phyloP scores from a whole-genome alignment of 1,284 basidiomycete genomes.

The Cystodermella granulosa region DNA sequence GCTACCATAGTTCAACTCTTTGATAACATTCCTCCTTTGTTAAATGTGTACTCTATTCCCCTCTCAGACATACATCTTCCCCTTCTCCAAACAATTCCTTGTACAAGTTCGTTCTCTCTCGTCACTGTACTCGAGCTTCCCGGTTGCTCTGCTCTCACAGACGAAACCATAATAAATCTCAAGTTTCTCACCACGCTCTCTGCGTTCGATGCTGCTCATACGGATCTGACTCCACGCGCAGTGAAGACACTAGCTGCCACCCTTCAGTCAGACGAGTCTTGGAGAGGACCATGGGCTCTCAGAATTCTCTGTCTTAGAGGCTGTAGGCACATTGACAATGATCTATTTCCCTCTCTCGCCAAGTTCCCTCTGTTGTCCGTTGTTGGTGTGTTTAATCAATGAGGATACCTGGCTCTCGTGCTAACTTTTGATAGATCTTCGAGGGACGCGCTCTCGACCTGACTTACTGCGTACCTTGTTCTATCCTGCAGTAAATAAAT shows the following conservation, averaged over 20 bases:
- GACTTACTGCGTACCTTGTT: too few relatives aligned
- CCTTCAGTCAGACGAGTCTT: constrained; percentile 22
- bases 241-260: constrained; percentile 44
- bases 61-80: constrained; percentile 53
- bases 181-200: constrained; percentile 49
- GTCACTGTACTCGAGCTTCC: constrained; percentile 58
- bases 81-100: constrained; percentile 53
- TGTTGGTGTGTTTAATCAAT: constrained; percentile 43
- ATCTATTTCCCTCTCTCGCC: constrained; percentile 38
- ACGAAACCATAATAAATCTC: constrained; percentile 49
- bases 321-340: constrained; percentile 44
- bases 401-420: constrained; percentile 1
- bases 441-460: constrained; percentile 50
- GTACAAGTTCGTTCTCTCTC: constrained; percentile 53
- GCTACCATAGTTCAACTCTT: constrained; percentile 57
- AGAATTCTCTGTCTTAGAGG: constrained; percentile 50
- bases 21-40: constrained; percentile 44
- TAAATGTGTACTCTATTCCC: constrained; percentile 45
- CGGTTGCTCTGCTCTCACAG: constrained; percentile 49
- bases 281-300: constrained; percentile 53
- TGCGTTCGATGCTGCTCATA: constrained; percentile 59
- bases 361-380: constrained; percentile 53
- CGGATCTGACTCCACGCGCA: constrained; percentile 49
- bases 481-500: too few relatives aligned
- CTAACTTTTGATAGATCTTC: constrained; percentile 44